Base-by-base conservation (phyloP, 225 moss, liverwort and hornwort genomes). In the Lunularia cruciata region DNA sequence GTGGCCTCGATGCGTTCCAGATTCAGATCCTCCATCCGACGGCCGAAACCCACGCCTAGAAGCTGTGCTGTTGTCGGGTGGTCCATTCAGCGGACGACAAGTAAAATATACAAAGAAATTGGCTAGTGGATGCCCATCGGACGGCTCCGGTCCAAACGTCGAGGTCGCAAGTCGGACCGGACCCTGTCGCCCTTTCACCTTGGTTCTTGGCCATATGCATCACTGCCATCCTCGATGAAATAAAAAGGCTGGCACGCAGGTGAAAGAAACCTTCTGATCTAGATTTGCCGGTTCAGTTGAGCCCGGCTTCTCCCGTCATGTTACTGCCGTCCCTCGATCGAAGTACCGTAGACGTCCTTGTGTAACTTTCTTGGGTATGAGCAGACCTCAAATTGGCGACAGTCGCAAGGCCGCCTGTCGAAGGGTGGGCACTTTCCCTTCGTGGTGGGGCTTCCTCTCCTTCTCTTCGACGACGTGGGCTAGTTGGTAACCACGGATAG, bases 211-310 rank as follows among this genome's bases (percentile, higher is more conserved):
- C 25, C 25, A 54, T 28, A 3, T 27, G 54, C 54, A 27, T 27
- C 54, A 11, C 54, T 54, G 54, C 10, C 7, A 54, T 20, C 54
- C 54, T 54, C 54, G 54, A 54, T 54, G 10, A 0, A 13, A 25
- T 27, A 25, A 12, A n/a, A 54, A 54, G 54, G 54, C 54, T 27
- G 54, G 54, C 54, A 54, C 54, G 54, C 54, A 54, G 54, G 26
- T 54, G 54, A 54, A 27, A n/a, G n/a, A n/a, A 20, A 26, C 8
- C 13, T 12, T 27, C 54, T 54, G 26, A 28, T 54, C 52, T 26
- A 52, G 52, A 12, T 52, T 52, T 26, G 26, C 10, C 26, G 7
- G 6, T 52, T 25, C 54, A 3, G 27, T 0, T 3, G 54, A 54
- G 28, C 9, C 54, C 26, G 26, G 26, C 26, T 28, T 12, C 25